Percentiles rank a stretch among this genome's conserved stretches.
phyloP scores from a whole-genome alignment of 2,329 filamentous ascomycete species.

The Aspergillus fructus region DNA sequence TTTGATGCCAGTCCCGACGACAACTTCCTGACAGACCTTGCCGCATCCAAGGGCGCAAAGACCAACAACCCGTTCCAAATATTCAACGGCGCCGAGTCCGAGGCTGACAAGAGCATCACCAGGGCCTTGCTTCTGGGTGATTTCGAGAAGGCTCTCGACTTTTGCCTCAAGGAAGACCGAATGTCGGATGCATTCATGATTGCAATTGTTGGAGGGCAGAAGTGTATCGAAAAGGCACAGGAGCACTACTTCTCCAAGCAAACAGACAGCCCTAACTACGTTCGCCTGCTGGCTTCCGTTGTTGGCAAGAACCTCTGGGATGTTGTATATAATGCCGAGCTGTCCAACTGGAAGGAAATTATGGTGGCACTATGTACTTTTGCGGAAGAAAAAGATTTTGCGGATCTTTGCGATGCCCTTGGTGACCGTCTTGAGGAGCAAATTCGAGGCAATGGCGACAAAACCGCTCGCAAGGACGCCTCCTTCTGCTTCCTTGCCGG shows the following conservation, averaged over 20 bases:
- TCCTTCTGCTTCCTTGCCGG: conserved; percentile 96
- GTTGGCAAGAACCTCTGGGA: conserved; percentile 98
- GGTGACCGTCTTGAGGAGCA: conserved; percentile 85
- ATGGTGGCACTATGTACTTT: conserved; percentile 97
- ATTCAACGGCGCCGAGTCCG: conserved; percentile 77
- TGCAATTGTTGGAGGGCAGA: conserved; percentile 91
- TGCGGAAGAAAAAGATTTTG: conserved; percentile 85
- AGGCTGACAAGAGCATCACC: conserved; percentile 83
- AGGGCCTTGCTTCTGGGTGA: conserved; percentile 84
- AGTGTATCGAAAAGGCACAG: conserved; percentile 91
- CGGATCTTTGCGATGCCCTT: conserved; percentile 90
- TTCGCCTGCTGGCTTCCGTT: conserved; percentile 85
- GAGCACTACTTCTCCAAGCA: conserved; percentile 84
- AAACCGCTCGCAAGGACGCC: conserved; percentile 72
- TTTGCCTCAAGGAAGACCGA: conserved; percentile 83
- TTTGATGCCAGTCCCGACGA: conserved; percentile 76
- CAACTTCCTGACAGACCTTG: conserved; percentile 80
- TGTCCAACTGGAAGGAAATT: conserved; percentile 93
- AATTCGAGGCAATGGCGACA: conserved; percentile 55
- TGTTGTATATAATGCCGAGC: conserved; percentile 91
- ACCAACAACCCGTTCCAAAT: conserved; percentile 94
- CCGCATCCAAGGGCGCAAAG: conserved; percentile 86
- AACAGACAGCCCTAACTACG: conserved; percentile 80
- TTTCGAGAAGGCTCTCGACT: conserved; percentile 84
- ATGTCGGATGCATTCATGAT: conserved; percentile 98